A percentile compares a stretch with the other conserved stretches of the same genome.
phyloP scores from a whole-genome alignment of 2,329 filamentous ascomycete species.

The Ophiocordyceps camponoti-leonardi region DNA sequence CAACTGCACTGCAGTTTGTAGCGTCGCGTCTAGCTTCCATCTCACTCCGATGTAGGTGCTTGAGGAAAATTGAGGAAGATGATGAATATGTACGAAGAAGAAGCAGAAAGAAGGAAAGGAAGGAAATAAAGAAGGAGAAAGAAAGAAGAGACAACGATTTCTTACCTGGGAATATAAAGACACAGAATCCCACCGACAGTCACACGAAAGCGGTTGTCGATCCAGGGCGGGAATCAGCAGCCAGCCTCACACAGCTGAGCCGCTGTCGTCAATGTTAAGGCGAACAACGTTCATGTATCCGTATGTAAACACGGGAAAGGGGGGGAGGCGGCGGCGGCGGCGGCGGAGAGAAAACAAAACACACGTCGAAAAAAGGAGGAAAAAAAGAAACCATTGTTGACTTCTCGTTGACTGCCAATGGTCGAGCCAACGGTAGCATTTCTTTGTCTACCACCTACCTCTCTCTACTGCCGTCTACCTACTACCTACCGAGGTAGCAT shows the following conservation, averaged over 20 bases:
- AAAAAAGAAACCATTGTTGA: no score
- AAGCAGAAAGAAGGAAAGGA: neutral
- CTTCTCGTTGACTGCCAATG: neutral
- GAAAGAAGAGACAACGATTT: neutral
- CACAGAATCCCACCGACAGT: no score
- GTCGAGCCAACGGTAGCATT: neutral
- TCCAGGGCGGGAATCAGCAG: no score
- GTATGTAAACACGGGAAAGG: neutral
- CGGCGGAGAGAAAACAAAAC: neutral
- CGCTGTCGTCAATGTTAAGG: no score
- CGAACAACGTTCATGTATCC: no score
- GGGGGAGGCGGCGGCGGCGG: no score
- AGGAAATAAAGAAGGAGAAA: neutral
- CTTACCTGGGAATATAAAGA: neutral
- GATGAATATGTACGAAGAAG: neutral
- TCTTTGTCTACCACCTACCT: neutral
- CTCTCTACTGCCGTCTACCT: no score
- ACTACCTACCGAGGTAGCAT: neutral
- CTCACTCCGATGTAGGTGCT: neutral
- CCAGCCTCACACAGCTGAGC: no score
- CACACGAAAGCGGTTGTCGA: no score
- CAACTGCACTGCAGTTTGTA: neutral
- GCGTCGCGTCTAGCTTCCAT: neutral
- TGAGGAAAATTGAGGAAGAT: neutral
- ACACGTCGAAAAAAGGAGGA: no score